These are phyloP conservation scores for Alternaria sp. DNA, from an alignment of 2,329 filamentous ascomycete genomes.

Conservation along the genomic window DNA sequence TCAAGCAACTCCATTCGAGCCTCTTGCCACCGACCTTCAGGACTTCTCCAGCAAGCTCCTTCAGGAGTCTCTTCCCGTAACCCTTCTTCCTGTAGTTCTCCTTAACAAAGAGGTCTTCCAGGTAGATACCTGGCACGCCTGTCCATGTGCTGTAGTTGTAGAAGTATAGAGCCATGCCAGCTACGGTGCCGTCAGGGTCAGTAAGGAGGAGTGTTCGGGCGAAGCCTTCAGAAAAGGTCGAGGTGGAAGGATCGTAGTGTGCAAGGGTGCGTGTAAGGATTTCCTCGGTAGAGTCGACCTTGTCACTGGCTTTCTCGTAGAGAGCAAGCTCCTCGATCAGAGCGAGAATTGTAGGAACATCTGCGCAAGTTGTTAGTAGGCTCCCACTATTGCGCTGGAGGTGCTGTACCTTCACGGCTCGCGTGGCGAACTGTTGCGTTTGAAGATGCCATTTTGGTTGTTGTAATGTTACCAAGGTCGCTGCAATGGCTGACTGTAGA, in stretches of 20 bases:
- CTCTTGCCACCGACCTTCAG: constrained; percentile 74
- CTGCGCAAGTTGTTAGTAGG: constrained; percentile 55
- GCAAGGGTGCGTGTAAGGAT: constrained; percentile 78
- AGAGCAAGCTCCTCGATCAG: constrained; percentile 86
- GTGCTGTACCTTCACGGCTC: constrained; percentile 63
- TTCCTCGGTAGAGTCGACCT: constrained; percentile 80
- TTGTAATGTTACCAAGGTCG: neutral
- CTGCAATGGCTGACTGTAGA: neutral
- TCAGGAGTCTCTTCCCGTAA: constrained; percentile 79
- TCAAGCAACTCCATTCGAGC: constrained; percentile 89
- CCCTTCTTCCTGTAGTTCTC: constrained; percentile 74
- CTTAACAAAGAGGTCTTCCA: constrained; percentile 91
- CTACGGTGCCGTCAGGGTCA: constrained; percentile 57
- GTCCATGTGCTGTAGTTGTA: constrained; percentile 97
- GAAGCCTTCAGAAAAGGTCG: constrained; percentile 63
- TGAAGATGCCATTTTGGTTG: constrained; percentile 35
- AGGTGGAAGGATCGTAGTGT: constrained; percentile 65
- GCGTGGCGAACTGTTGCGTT: constrained; percentile 64
- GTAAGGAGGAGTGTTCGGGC: constrained; percentile 77
- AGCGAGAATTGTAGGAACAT: constrained; percentile 80
- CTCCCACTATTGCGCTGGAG: neutral
- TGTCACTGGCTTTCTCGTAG: constrained; percentile 80
- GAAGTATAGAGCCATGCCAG: constrained; percentile 89
- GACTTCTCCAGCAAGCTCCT: constrained; percentile 80
- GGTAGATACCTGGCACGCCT: constrained; percentile 84